Evolutionary conservation across 148 eudicot genomes (phyloP).

Genomic region (Chenopodium album): DNA sequence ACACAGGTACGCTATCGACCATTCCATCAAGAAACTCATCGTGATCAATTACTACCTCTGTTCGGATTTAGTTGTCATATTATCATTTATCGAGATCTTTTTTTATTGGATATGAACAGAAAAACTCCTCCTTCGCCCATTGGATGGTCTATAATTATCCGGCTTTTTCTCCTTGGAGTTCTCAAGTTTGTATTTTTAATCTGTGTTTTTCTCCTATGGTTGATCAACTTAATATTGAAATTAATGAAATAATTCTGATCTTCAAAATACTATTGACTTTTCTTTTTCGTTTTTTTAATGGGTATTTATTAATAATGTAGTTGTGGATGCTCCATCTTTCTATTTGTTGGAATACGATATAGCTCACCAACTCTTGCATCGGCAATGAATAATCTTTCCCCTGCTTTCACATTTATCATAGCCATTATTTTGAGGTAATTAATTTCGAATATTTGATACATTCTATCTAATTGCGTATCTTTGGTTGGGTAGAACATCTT

Average conservation of each 20-base stretch:
- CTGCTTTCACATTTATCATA: slow-evolving; percentile 32
- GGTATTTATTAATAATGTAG: slow-evolving; percentile 13
- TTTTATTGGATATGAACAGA: slow-evolving; percentile 13
- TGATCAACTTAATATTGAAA: no score
- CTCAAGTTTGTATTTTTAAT: slow-evolving; percentile 7
- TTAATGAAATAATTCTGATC: no score
- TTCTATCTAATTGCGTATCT: no score
- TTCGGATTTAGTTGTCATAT: neutral
- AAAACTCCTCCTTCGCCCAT: slow-evolving; percentile 24
- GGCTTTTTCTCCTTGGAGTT: slow-evolving; percentile 28
- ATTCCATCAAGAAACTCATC: no score
- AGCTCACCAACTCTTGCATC: slow-evolving; percentile 41
- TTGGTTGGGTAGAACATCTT: no score
- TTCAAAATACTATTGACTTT: no score
- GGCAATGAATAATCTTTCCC: slow-evolving; percentile 34
- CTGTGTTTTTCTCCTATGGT: no score
- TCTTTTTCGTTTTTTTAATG: no score
- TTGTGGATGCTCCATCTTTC: slow-evolving; percentile 24
- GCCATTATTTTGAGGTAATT: slow-evolving; percentile 32
- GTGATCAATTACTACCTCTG: no score
- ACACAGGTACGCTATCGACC: slow-evolving; percentile 16
- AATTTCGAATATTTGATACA: no score
- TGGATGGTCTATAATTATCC: slow-evolving; percentile 3
- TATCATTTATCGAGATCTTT: neutral
- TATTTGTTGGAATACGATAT: slow-evolving; percentile 25